Base-by-base conservation (phyloP, 805 yeast genomes). In the Wickerhamiella cacticola region DNA sequence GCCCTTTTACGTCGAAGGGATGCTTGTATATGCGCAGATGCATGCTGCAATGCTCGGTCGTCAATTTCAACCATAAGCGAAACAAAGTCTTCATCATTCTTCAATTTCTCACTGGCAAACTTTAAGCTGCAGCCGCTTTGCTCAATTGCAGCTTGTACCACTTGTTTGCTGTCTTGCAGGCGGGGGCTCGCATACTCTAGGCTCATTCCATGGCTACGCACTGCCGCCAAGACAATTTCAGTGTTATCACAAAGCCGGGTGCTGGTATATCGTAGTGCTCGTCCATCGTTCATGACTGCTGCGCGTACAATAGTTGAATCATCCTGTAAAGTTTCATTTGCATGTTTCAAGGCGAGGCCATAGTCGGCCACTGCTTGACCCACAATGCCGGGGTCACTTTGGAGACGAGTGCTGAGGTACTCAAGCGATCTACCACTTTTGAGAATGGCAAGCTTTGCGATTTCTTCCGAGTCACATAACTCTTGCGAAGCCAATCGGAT, bases 1-100 rank as follows among this genome's bases (percentile, higher is more conserved):
- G 18, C 19, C 36, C 36, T 4, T 31, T 12, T 19, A 22, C 41
- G 41, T 7, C 45, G 45, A 9, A 28, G 36, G 12, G 19, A 22
- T 22, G 45, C 21, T 29, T 41, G 45, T 6, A 41, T 29, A n/a
- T 28, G 23, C 8, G 34, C 33, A 28, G 45, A 41, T 13, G 45
- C 45, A 26, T 16, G 19, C 24, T 40, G 23, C 23, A 40, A n/a
- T 12, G 34, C 34, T 7, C 16, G 44, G 4, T 15, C 21, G 34
- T 40, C 33, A 21, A 29, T 18, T 3, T 15, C 16, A 5, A 28
- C 22, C 24, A 29, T 21, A 9, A 8, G 26, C 12, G 23, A 28
- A 8, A 41, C 45, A 26, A 40, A 28, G 5, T 26, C 29, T n/a
- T 25, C 44, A 24, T 40, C 44, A 7, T 28, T 16, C 8, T 24